Evolutionary conservation across 75 land plant genomes (phyloP), one percentile per base, ranked within the genome.

Genomic region (Selaginella moellendorffii): DNA sequence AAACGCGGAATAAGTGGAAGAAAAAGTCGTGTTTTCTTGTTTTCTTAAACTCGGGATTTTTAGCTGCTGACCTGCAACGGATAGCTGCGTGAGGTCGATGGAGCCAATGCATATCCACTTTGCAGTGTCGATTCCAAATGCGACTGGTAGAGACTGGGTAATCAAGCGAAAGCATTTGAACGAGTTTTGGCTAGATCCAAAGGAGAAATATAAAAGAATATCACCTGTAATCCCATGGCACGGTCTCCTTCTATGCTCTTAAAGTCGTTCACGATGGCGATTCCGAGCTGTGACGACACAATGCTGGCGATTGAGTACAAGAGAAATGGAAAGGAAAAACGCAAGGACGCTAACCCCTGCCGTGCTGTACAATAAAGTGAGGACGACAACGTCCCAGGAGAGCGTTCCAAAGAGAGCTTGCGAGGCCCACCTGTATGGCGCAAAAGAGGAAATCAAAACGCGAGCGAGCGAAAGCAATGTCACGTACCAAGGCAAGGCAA

Each of bases 171-270:
- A n/a, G n/a, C n/a, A n/a, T n/a, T n/a, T n/a, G n/a, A n/a, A n/a
- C n/a, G n/a, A n/a, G n/a, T n/a, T n/a, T n/a, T n/a, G n/a, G n/a
- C n/a, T n/a, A n/a, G n/a, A n/a, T n/a, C n/a, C 26, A 17, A 20
- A 26, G 26, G 20, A 31, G 54, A 31, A 22, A 17, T 31, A 28
- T 53, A 42, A 9, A 69, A 21, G 63, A 28, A 30, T 54, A 22
- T 54, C 1, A 91, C 97, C 97, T 91, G 88, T 71, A 92, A 72
- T 69, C 97, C 97, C 76, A 92, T 56, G 12, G 81, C 77, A 67
- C 89, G 82, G 71, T 92, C 97, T 67, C 97, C 97, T 78, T 92
- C 97, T 69, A 92, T 75, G 63, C 97, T 92, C 74, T 92, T 92
- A 64, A 92, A 92, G 64, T 92, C 97, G 71, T 92, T 92, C 21